phyloP scores from a whole-genome alignment of 2,329 filamentous ascomycete species.

The Microascus cirrosus region DNA sequence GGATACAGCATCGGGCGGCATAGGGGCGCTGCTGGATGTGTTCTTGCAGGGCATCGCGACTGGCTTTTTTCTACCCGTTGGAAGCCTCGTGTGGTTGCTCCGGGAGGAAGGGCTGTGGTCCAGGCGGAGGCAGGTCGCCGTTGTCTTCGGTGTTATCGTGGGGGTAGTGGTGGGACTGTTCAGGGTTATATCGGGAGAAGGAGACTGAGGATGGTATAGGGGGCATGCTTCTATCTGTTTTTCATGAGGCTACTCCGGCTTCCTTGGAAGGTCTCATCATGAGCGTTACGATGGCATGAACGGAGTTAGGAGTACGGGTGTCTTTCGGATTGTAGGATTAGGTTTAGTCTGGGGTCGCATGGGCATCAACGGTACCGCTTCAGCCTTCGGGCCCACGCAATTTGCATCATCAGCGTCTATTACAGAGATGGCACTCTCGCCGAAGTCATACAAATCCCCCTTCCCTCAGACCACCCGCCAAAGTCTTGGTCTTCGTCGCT shows the following conservation, averaged over 20 bases:
- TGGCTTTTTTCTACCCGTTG: constrained; percentile 91
- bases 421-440: background rate
- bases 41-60: constrained; percentile 80
- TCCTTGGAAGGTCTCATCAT: background rate
- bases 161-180: constrained; percentile 23
- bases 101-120: constrained; percentile 83
- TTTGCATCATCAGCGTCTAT: background rate
- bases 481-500: too few species aligned
- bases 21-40: constrained; percentile 60
- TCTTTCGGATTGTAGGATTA: background rate
- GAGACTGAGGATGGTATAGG: background rate
- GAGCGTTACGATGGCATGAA: background rate
- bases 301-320: background rate
- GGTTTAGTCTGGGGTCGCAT: background rate
- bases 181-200: constrained; percentile 18
- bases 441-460: background rate
- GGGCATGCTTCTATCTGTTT: background rate
- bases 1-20: constrained; percentile 32
- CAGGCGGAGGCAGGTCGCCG: constrained; percentile 73
- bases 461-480: too few species aligned
- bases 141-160: constrained; percentile 60
- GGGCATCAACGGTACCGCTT: background rate
- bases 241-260: background rate
- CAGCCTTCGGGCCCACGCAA: background rate
- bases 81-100: constrained; percentile 73